Base-by-base conservation (phyloP, 768 basidiomycete genomes). In the Auricularia heimuer region DNA sequence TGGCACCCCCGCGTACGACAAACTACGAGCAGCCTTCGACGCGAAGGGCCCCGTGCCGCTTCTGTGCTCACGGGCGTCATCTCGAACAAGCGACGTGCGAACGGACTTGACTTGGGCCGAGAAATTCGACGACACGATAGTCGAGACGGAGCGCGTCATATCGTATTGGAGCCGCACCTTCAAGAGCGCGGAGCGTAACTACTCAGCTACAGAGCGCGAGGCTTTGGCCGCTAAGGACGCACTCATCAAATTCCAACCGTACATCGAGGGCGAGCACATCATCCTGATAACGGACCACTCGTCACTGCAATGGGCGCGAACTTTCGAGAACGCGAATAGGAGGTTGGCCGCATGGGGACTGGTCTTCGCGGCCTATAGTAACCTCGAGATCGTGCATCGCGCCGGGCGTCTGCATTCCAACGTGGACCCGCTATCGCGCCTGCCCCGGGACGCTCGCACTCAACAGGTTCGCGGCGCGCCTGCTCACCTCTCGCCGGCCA, bases 11-110 rank as follows among this genome's bases (percentile, higher is more conserved):
- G 54, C 60, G 8, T 72, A 69, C 62, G 67, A 71, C 3, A 45
- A 64, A 16, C 61, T 73, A 4, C 36, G 45, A 33, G 58, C 42
- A 24, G 67, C 68, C 2, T 67, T 37, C 42, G 61, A 67, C 6
- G 33, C n/a, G 7, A 33, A 36, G 39, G 6, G 58, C 18, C 63
- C 67, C 33, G 54, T 70, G 8, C 66, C 64, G 35, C 21, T 42
- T 6, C 8, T 29, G 10, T 47, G 36, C 45, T 36, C 39, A 34
- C 11, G 36, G n/a, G 24, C 47, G 62, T 63, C 8, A 69, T 72
- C 16, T 64, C 66, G n/a, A 69, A 73, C 62, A 71, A 75, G 58
- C 73, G 73, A 56, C 74, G 69, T 0, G 54, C 73, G n/a, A 73
- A 71, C 0, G 18, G 63, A 34, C 71, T 75, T 51, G 11, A 18